phyloP scores from a whole-genome alignment of 2,329 filamentous ascomycete species.

The Parafenestella ontariensis region DNA sequence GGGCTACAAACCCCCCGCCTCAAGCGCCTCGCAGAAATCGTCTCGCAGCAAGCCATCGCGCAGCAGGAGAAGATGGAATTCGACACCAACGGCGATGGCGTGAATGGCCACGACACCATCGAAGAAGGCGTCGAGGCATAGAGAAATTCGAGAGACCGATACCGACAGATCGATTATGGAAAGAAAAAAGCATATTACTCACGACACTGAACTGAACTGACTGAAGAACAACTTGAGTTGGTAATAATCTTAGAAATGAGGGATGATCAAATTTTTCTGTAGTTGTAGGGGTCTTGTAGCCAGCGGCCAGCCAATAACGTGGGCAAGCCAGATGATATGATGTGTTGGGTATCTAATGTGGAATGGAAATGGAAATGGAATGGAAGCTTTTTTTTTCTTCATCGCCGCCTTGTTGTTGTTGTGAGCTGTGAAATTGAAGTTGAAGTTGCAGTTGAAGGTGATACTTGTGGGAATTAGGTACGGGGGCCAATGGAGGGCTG shows the following conservation, averaged over 20 bases:
- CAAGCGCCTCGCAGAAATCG: constrained; percentile 97
- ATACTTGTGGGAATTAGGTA: too few relatives aligned
- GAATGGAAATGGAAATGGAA: too few relatives aligned
- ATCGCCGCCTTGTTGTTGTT: too few relatives aligned
- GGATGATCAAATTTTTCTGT: constrained; percentile 10
- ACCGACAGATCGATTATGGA: too few relatives aligned
- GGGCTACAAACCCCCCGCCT: constrained; percentile 95
- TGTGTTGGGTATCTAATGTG: constrained; percentile 6
- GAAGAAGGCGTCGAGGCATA: constrained; percentile 27
- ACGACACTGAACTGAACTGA: too few relatives aligned
- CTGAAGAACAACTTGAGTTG: too few relatives aligned
- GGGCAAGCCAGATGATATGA: neutral
- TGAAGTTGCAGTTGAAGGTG: too few relatives aligned
- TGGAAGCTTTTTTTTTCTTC: too few relatives aligned
- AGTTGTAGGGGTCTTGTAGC: constrained; percentile 6
- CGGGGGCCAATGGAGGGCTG: too few relatives aligned
- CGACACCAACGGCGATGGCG: constrained; percentile 30
- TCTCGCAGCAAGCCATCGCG: constrained; percentile 93
- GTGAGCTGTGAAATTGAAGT: too few relatives aligned
- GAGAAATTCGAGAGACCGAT: neutral
- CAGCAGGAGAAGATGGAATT: constrained; percentile 86
- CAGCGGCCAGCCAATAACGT: neutral
- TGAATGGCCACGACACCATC: constrained; percentile 25
- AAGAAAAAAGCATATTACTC: constrained; percentile 1
- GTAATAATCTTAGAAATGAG: constrained; percentile 2